These are phyloP conservation scores for Cercospora sesami DNA, from an alignment of 2,329 filamentous ascomycete species.

Conservation along the genomic window DNA sequence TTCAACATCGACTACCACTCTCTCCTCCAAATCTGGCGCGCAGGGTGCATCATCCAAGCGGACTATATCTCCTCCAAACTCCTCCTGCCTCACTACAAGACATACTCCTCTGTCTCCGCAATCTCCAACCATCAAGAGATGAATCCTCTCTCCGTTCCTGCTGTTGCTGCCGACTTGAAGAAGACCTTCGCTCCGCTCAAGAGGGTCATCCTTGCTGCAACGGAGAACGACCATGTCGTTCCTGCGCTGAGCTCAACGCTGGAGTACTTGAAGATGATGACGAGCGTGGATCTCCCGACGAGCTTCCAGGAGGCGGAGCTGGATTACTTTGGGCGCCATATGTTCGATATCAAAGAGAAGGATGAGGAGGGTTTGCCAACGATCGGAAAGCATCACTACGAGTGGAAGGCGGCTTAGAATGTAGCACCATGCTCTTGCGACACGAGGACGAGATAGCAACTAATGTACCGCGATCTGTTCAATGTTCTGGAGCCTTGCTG, in stretches of 20 bases:
- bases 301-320: slow-evolving; percentile 70
- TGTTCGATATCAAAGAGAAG: slow-evolving; percentile 61
- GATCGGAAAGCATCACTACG: slow-evolving; percentile 63
- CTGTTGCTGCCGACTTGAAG: slow-evolving; percentile 57
- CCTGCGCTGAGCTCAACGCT: slow-evolving; percentile 62
- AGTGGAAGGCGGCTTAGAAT: slow-evolving; percentile 57
- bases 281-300: slow-evolving; percentile 61
- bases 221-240: slow-evolving; percentile 60
- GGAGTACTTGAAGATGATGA: slow-evolving; percentile 67
- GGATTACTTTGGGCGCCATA: slow-evolving; percentile 69
- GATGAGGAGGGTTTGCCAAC: slow-evolving; percentile 51
- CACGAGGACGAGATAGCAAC: background rate
- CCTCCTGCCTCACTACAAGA: slow-evolving; percentile 51
- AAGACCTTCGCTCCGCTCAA: slow-evolving; percentile 55
- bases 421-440: background rate
- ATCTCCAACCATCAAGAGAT: slow-evolving; percentile 39
- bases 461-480: background rate
- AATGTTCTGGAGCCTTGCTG: background rate
- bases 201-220: slow-evolving; percentile 55
- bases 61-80: slow-evolving; percentile 62
- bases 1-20: slow-evolving; percentile 59
- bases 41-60: slow-evolving; percentile 69
- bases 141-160: slow-evolving; percentile 50
- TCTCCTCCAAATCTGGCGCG: slow-evolving; percentile 64
- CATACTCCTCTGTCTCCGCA: slow-evolving; percentile 13